Evolutionary conservation across 139 green algal species (phyloP).

Genomic region (Chlorella sp.): DNA sequence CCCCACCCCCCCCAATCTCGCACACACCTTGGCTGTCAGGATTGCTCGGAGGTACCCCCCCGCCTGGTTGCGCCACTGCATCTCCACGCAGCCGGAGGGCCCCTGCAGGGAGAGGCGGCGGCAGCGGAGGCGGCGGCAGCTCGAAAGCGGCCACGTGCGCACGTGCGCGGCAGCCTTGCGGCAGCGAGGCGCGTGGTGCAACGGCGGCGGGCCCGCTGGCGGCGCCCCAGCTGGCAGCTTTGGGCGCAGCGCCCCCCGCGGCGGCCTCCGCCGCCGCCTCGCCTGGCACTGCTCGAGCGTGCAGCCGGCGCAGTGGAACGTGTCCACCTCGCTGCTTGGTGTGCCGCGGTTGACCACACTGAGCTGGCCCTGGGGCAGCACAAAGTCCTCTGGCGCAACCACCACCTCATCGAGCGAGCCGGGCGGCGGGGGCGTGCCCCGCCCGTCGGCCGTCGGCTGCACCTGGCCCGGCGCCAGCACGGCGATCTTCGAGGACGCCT

Average conservation of each 20-base stretch:
- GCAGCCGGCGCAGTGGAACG: slow-evolving; percentile 79
- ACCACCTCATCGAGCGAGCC: no score
- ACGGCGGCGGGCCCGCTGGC: no score
- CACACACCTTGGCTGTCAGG: slow-evolving; percentile 76
- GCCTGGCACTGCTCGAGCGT: slow-evolving; percentile 64
- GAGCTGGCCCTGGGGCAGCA: slow-evolving; percentile 12
- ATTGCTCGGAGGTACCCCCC: slow-evolving; percentile 91
- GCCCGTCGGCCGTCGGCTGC: no score
- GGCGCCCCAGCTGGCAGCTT: no score
- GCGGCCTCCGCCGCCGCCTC: no score
- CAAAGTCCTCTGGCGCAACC: slow-evolving; percentile 19
- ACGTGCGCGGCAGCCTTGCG: not conserved
- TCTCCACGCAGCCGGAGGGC: slow-evolving; percentile 8
- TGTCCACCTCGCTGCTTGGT: slow-evolving; percentile 46
- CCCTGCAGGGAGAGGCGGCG: not conserved
- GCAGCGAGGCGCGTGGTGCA: not conserved
- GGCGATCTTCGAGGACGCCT: no score
- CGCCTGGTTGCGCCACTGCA: slow-evolving; percentile 59
- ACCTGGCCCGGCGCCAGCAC: no score
- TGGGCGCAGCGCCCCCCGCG: no score
- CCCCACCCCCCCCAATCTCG: not conserved
- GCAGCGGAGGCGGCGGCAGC: not conserved
- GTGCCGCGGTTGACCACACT: slow-evolving; percentile 10
- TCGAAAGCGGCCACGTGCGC: not conserved
- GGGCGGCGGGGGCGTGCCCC: no score